Percentiles rank a stretch among this genome's conserved stretches.
Conservation (phyloP, 2,329 filamentous ascomycete species). For the Colletotrichum agaves region DNA sequence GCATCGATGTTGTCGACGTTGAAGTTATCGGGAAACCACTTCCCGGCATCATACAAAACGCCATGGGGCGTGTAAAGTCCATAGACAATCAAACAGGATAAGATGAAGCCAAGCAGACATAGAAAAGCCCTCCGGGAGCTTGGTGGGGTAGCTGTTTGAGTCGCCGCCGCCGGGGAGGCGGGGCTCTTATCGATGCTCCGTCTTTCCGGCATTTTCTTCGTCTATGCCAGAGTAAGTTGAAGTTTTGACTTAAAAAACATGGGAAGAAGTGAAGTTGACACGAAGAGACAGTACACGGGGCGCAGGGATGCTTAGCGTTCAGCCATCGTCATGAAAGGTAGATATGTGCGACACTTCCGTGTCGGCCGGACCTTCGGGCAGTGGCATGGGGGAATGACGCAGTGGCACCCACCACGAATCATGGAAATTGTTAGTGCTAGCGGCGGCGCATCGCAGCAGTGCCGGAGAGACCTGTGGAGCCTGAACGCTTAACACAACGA, state of each 20-base stretch:
- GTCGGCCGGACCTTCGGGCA: constrained; percentile 17
- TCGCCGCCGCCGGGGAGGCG: constrained; percentile 18
- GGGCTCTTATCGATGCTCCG: constrained; percentile 26
- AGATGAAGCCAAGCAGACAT: constrained; percentile 23
- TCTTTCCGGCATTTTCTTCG: constrained; percentile 20
- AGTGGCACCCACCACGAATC: neutral
- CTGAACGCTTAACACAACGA: neutral
- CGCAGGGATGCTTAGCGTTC: constrained; percentile 1
- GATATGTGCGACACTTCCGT: constrained; percentile 23
- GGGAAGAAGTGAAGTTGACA: constrained; percentile 20
- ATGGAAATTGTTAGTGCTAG: constrained; percentile 27
- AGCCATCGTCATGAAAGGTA: neutral
- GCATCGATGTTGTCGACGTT: neutral
- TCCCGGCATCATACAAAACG: neutral
- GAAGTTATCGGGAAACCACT: constrained; percentile 3
- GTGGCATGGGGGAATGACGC: constrained; percentile 29
- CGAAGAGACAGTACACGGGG: constrained; percentile 4
- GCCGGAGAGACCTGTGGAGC: neutral
- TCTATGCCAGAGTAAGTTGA: constrained; percentile 4
- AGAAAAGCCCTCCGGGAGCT: constrained; percentile 25
- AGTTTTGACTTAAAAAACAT: constrained; percentile 17
- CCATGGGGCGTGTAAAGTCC: constrained; percentile 11
- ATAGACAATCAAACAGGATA: constrained; percentile 24
- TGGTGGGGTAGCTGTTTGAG: constrained; percentile 9
- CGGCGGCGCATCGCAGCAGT: constrained; percentile 8